phyloP scores from a whole-genome alignment of 768 basidiomycete genomes.

The Termitomyces sp. region DNA sequence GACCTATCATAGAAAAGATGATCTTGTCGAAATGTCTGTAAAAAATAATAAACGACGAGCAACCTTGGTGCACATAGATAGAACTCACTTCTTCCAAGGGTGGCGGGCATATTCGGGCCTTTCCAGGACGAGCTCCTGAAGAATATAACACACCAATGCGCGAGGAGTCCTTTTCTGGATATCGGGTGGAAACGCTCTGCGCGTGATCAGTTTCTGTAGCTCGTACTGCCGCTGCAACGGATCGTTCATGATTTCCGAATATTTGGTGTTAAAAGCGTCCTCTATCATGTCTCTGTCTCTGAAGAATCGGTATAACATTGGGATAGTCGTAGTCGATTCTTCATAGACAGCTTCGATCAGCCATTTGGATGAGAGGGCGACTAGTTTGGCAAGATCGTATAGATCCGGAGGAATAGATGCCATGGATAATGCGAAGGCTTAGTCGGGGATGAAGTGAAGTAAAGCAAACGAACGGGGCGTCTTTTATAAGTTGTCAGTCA shows the following conservation, averaged over 20 bases:
- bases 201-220: neutral
- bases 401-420: neutral
- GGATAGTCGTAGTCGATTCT: too few relatives aligned
- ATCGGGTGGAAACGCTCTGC: too few relatives aligned
- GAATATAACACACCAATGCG: neutral
- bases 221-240: neutral
- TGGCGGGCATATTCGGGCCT: neutral
- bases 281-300: neutral
- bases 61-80: too few relatives aligned
- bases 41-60: too few relatives aligned
- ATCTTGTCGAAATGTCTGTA: too few relatives aligned
- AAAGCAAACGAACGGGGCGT: too few relatives aligned
- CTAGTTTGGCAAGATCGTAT: neutral
- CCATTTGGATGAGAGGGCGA: neutral
- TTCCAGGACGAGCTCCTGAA: neutral
- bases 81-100: neutral
- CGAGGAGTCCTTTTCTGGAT: neutral
- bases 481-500: too few relatives aligned
- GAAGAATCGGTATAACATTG: neutral
- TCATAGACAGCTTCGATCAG: neutral
- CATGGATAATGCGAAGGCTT: neutral
- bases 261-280: neutral
- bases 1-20: too few relatives aligned
- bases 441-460: too few relatives aligned
- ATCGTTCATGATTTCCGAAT: neutral